Conservation (phyloP, 2,329 filamentous ascomycete genomes). For the Botrytis deweyae region DNA sequence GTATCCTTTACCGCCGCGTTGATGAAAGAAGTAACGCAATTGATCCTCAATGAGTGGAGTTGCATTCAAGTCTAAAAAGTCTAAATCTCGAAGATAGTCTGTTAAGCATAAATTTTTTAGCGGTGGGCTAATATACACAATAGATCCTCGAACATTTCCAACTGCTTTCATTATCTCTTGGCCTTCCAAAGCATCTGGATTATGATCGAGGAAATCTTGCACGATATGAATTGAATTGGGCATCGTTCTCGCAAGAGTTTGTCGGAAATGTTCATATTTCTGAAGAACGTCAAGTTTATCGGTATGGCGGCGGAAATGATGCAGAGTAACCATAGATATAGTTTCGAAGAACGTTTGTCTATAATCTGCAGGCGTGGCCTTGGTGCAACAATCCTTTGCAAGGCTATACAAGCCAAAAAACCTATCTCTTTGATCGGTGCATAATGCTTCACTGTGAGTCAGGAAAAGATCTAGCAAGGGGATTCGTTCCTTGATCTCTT, state of each 20-base stretch:
- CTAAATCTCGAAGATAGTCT: constrained; percentile 6
- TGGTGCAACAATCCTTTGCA: constrained; percentile 17
- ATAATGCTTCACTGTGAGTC: constrained; percentile 19
- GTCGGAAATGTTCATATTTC: constrained; percentile 14
- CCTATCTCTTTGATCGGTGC: constrained; percentile 18
- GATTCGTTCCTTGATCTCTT: constrained; percentile 3
- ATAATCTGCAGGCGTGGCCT: constrained; percentile 19
- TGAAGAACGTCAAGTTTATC: constrained; percentile 19
- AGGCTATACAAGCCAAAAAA: constrained; percentile 22
- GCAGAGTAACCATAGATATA: constrained; percentile 10
- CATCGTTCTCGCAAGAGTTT: constrained; percentile 9
- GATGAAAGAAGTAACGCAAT: constrained; percentile 9
- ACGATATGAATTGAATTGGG: background rate
- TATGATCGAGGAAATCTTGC: constrained; percentile 11
- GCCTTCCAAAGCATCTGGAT: background rate
- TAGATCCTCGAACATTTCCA: constrained; percentile 17
- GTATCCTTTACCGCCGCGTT: constrained; percentile 11
- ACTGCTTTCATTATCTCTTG: constrained; percentile 15
- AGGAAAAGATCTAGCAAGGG: constrained; percentile 22
- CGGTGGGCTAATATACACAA: constrained; percentile 15
- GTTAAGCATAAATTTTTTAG: background rate
- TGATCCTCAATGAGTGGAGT: constrained; percentile 10
- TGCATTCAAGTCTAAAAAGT: constrained; percentile 7
- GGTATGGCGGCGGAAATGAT: constrained; percentile 14
- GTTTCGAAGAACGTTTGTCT: constrained; percentile 18